Evolutionary conservation across 192 early-diverging fungal genomes (phyloP).

Genomic region (Coemansia sp.): DNA sequence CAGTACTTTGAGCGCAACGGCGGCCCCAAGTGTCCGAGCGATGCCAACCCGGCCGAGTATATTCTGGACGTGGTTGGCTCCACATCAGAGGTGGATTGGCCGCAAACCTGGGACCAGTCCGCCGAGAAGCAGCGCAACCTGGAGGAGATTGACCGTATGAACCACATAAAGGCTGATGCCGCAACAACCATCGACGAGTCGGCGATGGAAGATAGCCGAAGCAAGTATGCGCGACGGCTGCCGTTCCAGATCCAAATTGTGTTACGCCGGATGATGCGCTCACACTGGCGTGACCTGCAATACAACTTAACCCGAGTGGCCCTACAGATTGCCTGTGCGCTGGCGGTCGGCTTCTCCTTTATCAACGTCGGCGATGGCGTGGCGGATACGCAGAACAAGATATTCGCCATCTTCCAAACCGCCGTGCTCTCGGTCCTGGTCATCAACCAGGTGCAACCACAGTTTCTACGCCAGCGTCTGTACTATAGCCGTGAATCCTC

Average conservation of each 20-base stretch:
- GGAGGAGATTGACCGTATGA: constrained; percentile 40
- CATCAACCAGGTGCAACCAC: constrained; percentile 59
- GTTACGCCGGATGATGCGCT: constrained; percentile 56
- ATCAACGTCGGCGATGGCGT: constrained; percentile 53
- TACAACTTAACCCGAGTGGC: constrained; percentile 62
- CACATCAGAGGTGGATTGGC: constrained; percentile 48
- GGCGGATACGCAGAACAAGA: constrained; percentile 53
- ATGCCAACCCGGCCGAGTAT: constrained; percentile 81
- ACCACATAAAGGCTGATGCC: constrained; percentile 13
- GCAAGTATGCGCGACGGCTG: constrained; percentile 21
- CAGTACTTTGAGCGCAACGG: constrained; percentile 71
- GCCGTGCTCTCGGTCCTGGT: constrained; percentile 51
- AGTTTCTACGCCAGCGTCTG: constrained; percentile 53
- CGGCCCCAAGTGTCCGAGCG: constrained; percentile 55
- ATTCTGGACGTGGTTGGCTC: constrained; percentile 76
- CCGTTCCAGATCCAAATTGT: constrained; percentile 54
- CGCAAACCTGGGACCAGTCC: constrained; percentile 46
- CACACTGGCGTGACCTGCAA: constrained; percentile 62
- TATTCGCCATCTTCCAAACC: constrained; percentile 50
- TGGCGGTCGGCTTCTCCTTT: constrained; percentile 69
- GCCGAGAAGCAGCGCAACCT: constrained; percentile 18
- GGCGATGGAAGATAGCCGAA: constrained; percentile 10
- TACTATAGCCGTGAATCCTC: constrained; percentile 62
- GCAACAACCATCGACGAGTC: constrained; percentile 1
- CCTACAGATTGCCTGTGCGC: constrained; percentile 49